Conservation (phyloP, 1,284 basidiomycete species). For the Apiotrichum gamsii region DNA sequence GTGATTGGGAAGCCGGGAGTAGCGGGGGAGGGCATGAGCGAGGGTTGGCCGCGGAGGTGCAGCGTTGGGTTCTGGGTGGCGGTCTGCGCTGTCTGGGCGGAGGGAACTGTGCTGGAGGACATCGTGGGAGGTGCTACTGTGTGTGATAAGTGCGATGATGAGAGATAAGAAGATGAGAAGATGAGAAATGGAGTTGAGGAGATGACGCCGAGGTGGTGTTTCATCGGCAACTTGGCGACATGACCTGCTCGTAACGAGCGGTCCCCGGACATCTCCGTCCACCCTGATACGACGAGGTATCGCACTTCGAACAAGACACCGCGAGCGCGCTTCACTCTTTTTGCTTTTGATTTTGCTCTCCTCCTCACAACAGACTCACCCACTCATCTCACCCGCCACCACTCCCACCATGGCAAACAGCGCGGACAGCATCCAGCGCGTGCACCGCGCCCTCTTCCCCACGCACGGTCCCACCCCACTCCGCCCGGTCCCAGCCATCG, state of each 20-base stretch:
- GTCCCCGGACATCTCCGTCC: background rate
- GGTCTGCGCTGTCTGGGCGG: too few species aligned
- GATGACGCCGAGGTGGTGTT: background rate
- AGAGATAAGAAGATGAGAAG: background rate
- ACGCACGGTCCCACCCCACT: slow-evolving; percentile 11
- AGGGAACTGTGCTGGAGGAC: background rate
- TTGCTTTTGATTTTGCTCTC: too few species aligned
- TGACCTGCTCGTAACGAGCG: background rate
- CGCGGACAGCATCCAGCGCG: slow-evolving; percentile 1
- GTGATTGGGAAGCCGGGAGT: slow-evolving; percentile 28
- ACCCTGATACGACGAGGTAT: too few species aligned
- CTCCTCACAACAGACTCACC: too few species aligned
- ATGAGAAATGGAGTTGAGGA: background rate
- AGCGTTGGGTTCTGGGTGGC: slow-evolving; percentile 9
- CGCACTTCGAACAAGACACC: too few species aligned
- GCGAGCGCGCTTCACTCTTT: too few species aligned
- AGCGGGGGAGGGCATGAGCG: slow-evolving; percentile 4
- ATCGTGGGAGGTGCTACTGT: too few species aligned
- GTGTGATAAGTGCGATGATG: background rate
- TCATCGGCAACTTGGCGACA: background rate
- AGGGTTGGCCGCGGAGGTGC: slow-evolving; percentile 8
- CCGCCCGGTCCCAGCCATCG: slow-evolving; percentile 3
- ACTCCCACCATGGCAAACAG: too few species aligned
- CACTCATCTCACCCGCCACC: too few species aligned
- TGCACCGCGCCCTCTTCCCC: slow-evolving; percentile 15